These are phyloP conservation scores for Hyaloscypha variabilis DNA, from an alignment of 495 filamentous ascomycete genomes.

Conservation along the genomic window DNA sequence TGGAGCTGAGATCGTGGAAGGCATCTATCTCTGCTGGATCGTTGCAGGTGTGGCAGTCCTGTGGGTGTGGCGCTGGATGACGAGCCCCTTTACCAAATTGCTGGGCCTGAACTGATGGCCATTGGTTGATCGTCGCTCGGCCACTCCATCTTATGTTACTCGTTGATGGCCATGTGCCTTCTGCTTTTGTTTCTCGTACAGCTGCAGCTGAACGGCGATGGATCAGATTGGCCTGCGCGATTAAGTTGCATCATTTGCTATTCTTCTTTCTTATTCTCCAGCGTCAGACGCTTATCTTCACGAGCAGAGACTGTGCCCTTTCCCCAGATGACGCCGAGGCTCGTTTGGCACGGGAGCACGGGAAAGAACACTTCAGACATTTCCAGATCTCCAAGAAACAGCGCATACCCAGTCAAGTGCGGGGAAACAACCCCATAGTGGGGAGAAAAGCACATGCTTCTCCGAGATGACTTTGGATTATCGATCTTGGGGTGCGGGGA, in stretches of 20 bases:
- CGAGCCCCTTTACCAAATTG: background rate
- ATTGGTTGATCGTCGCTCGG: background rate
- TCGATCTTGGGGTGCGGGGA: background rate
- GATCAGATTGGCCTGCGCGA: no score
- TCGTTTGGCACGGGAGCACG: background rate
- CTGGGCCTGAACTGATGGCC: background rate
- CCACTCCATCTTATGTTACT: background rate
- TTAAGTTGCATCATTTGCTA: no score
- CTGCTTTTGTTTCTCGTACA: background rate
- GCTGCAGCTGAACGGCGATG: no score
- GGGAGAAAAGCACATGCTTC: background rate
- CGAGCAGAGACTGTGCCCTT: background rate
- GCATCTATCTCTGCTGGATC: background rate
- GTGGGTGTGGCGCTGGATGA: background rate
- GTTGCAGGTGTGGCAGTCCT: background rate
- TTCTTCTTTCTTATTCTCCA: no score
- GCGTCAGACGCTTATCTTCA: no score
- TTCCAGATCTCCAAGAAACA: background rate
- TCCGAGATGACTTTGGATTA: background rate
- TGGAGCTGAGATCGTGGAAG: background rate
- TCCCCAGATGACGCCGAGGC: background rate
- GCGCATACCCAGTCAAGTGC: background rate
- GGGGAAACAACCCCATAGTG: background rate
- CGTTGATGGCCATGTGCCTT: background rate
- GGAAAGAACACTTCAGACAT: background rate